Base-by-base conservation (phyloP, 352 stramenopile species). In the Pythium grandisporangium region DNA sequence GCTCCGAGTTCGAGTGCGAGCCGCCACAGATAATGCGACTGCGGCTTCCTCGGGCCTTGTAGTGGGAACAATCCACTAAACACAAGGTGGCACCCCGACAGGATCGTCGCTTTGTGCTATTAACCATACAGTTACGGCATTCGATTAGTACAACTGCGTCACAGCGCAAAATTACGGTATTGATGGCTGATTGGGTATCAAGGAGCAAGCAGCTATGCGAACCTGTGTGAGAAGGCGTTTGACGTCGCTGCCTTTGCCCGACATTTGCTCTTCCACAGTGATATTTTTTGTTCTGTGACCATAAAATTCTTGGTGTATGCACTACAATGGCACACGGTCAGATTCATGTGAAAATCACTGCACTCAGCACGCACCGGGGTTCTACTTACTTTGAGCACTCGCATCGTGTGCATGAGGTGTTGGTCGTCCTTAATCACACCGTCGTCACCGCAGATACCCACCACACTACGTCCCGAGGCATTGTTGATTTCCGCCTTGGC, bases 401-500 rank as follows among this genome's bases (percentile, higher is more conserved):
- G 62, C 33, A 58, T 67, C 12, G 77, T 64, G 30, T 88, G 70
- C 13, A 29, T 25, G 26, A 89, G 53, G 40, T 89, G 70, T 0
- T 44, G 67, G 37, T 89, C 76, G n/a, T 52, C 39, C 1, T 42
- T 46, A 1, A 24, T 23, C 8, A 60, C 46, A 1, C 53, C 30
- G 11, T 66, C 60, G 22, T 61, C 51, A 24, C 61, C 55, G 33
- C 80, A 67, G n/a, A 68, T 53, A 2, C 54, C 70, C 13, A 66
- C 37, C 2, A 73, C 43, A 19, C 64, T 61, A 22, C 60, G 66
- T 7, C 79, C 76, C 4, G 79, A 78, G 0, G 76, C 66, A 37
- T 93, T 93, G 51, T 93, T 93, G 55, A 93, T 82, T 49, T 93
- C 79, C 11, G 70, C 67, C 5, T 66, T 78, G 42, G 67, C 77